Evolutionary conservation across 148 eudicot genomes (phyloP).

Genomic region (Rhododendron griersonianum): DNA sequence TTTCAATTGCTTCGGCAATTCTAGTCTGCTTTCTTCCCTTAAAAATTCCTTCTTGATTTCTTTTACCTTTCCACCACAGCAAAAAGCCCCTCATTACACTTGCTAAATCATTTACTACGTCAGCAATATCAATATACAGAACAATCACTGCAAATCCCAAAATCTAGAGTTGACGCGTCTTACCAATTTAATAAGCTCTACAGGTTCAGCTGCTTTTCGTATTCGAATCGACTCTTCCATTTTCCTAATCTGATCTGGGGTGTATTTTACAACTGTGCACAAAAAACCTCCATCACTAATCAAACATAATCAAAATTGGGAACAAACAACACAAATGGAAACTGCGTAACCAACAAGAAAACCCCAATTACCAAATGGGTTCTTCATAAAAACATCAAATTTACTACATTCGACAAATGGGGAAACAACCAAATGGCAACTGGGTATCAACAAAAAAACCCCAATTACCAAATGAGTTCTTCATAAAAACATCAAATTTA

Average conservation of each 20-base stretch:
- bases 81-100: conserved; percentile 3
- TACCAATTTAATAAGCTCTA: conserved; percentile 69
- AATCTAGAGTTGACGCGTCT: conserved; percentile 12
- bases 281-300: conserved; percentile 6
- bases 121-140: not conserved
- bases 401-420: not conserved
- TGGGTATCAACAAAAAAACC: not conserved
- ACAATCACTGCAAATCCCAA: not conserved
- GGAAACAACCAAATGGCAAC: not conserved
- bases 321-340: conserved; percentile 10
- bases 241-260: conserved; percentile 60
- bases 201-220: conserved; percentile 64
- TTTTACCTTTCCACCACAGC: conserved; percentile 43
- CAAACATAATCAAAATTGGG: not conserved
- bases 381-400: not conserved
- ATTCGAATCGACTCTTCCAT: conserved; percentile 82
- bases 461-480: not conserved
- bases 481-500: not conserved
- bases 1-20: conserved; percentile 51
- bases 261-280: conserved; percentile 54
- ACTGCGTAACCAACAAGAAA: not conserved
- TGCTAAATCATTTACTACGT: not conserved
- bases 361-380: not conserved
- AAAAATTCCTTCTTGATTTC: conserved; percentile 32
- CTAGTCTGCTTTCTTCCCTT: conserved; percentile 29